These are phyloP conservation scores for Globisporangium ultimum DNA, from an alignment of 352 stramenopile species.

Conservation along the genomic window DNA sequence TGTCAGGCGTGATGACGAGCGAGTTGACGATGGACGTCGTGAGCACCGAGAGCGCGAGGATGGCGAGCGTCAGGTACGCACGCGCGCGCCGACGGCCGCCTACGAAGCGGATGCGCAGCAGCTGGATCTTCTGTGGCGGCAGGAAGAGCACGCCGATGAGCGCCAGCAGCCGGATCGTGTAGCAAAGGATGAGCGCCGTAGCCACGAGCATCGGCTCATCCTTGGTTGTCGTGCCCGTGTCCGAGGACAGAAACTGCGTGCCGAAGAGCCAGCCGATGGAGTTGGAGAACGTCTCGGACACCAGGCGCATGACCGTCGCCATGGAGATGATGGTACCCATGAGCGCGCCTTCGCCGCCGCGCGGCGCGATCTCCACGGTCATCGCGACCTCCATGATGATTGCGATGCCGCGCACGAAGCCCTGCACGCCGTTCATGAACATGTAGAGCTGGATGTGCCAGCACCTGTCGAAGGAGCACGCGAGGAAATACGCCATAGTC, in stretches of 20 bases:
- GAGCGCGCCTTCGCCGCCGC: conserved; percentile 36
- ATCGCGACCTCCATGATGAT: conserved; percentile 38
- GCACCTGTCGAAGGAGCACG: conserved; percentile 22
- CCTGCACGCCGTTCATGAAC: conserved; percentile 29
- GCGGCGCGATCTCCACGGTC: conserved; percentile 37
- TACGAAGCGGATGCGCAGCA: conserved; percentile 15
- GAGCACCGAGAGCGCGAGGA: conserved; percentile 18
- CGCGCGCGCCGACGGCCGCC: conserved; percentile 10
- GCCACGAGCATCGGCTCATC: conserved; percentile 28
- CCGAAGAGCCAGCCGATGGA: conserved; percentile 16
- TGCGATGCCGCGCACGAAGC: conserved; percentile 29
- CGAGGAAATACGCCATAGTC: conserved; percentile 22
- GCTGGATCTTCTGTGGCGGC: conserved; percentile 16
- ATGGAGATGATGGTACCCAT: conserved; percentile 43
- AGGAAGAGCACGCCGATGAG: conserved; percentile 22
- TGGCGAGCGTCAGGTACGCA: conserved; percentile 15
- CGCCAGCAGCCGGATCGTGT: conserved; percentile 22
- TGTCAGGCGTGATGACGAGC: conserved; percentile 29
- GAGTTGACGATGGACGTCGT: conserved; percentile 21
- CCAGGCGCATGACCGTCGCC: conserved; percentile 30
- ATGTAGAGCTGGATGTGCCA: conserved; percentile 28
- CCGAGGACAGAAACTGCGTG: conserved; percentile 16
- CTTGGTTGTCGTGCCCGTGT: conserved; percentile 13
- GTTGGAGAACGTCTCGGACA: conserved; percentile 21
- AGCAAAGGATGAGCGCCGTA: conserved; percentile 24